Evolutionary conservation across 192 early-diverging fungal genomes (phyloP).

Genomic region (Podila clonocystis): DNA sequence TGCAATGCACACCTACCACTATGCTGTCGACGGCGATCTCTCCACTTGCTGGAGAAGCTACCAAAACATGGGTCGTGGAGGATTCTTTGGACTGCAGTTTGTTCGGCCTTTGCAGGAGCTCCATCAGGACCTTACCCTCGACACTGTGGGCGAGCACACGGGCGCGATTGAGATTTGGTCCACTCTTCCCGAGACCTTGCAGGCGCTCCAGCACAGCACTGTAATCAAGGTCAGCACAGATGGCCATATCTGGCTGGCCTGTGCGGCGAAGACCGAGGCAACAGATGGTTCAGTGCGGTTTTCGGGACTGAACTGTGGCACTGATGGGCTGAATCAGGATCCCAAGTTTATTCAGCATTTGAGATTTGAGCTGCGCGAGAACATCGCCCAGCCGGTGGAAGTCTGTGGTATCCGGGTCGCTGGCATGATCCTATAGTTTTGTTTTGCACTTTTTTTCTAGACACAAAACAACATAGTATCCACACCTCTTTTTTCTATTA

Average conservation of each 20-base stretch:
- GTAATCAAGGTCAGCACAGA: slow-evolving; percentile 47
- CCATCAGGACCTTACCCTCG: neutral
- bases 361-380: slow-evolving; percentile 36
- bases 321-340: slow-evolving; percentile 29
- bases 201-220: slow-evolving; percentile 13
- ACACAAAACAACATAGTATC: neutral
- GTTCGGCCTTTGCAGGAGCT: slow-evolving; percentile 46
- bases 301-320: slow-evolving; percentile 18
- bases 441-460: neutral
- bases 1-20: slow-evolving; percentile 59
- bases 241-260: slow-evolving; percentile 35
- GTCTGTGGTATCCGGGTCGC: slow-evolving; percentile 44
- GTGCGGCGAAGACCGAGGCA: slow-evolving; percentile 16
- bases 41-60: slow-evolving; percentile 63
- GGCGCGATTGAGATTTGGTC: slow-evolving; percentile 38
- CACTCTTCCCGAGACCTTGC: slow-evolving; percentile 12
- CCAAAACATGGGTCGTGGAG: slow-evolving; percentile 18
- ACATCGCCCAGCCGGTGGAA: slow-evolving; percentile 22
- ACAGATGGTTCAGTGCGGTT: slow-evolving; percentile 25
- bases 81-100: slow-evolving; percentile 60
- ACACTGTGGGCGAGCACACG: slow-evolving; percentile 14
- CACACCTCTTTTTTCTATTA: neutral
- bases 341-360: slow-evolving; percentile 28
- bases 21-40: slow-evolving; percentile 59
- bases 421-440: slow-evolving; percentile 32